Conservation (phyloP, 306 rosid genomes). For the Quercus robur region DNA sequence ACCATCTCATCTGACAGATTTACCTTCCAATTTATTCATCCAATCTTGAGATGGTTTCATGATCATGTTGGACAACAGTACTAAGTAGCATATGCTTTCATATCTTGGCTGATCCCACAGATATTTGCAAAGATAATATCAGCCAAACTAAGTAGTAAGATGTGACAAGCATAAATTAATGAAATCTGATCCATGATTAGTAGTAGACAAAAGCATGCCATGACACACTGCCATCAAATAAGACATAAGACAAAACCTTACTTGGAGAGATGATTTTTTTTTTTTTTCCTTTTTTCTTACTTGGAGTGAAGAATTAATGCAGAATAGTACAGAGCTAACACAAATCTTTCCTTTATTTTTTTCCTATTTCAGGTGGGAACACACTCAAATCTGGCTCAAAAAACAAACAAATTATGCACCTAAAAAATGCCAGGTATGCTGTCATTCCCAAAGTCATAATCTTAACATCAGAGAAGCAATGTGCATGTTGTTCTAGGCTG, state of each 20-base stretch:
- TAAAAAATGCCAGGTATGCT: not conserved
- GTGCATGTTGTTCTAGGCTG: not conserved
- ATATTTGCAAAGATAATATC: not conserved
- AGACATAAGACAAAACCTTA: not conserved
- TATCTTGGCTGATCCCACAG: not conserved
- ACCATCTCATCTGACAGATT: constrained; percentile 20
- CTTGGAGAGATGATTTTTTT: not conserved
- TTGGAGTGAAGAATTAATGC: not conserved
- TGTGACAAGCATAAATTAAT: not conserved
- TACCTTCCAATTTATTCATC: constrained; percentile 3
- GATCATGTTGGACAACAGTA: constrained; percentile 1
- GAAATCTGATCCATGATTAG: constrained; percentile 2
- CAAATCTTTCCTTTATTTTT: not conserved
- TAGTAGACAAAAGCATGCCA: not conserved
- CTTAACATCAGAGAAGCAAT: not conserved
- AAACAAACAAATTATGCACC: not conserved
- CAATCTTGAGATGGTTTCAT: not conserved
- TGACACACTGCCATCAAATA: not conserved
- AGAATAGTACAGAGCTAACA: not conserved
- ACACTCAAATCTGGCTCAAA: not conserved
- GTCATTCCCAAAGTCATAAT: not conserved
- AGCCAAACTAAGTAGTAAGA: not conserved
- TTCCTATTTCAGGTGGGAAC: not conserved
- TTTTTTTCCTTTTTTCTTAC: not conserved
- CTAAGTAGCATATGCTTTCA: not conserved